Evolutionary conservation across 1,284 basidiomycete genomes (phyloP).

Genomic region (Ceratobasidium sp.): DNA sequence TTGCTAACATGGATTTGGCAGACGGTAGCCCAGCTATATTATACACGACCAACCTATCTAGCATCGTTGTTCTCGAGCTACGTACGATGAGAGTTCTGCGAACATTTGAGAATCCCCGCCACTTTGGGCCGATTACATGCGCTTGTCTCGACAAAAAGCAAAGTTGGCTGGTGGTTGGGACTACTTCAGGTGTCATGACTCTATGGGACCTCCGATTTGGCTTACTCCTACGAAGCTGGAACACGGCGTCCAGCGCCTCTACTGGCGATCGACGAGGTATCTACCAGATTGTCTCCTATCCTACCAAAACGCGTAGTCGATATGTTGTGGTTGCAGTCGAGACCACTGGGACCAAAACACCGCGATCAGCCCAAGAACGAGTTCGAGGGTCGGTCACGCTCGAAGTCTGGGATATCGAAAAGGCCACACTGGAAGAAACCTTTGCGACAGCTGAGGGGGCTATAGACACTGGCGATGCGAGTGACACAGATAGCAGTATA

Average conservation of each 20-base stretch:
- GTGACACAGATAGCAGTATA: slow-evolving; percentile 21
- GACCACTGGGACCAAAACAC: slow-evolving; percentile 27
- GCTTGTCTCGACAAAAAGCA: slow-evolving; percentile 58
- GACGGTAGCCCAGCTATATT: slow-evolving; percentile 57
- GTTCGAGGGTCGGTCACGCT: slow-evolving; percentile 33
- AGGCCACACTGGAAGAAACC: slow-evolving; percentile 47
- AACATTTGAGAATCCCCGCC: slow-evolving; percentile 56
- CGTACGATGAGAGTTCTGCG: slow-evolving; percentile 61
- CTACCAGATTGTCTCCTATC: slow-evolving; percentile 44
- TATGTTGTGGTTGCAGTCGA: slow-evolving; percentile 60
- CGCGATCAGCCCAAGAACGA: slow-evolving; percentile 43
- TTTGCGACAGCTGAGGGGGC: slow-evolving; percentile 44
- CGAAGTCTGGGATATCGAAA: slow-evolving; percentile 53
- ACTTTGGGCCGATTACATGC: slow-evolving; percentile 60
- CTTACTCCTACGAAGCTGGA: slow-evolving; percentile 48
- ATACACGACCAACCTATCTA: slow-evolving; percentile 59
- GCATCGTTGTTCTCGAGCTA: slow-evolving; percentile 61
- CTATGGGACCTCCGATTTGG: slow-evolving; percentile 51
- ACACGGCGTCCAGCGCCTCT: slow-evolving; percentile 36
- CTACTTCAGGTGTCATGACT: slow-evolving; percentile 46
- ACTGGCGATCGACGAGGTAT: slow-evolving; percentile 38
- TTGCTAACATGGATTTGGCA: slow-evolving; percentile 1
- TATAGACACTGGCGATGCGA: background rate
- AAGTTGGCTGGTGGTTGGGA: slow-evolving; percentile 48
- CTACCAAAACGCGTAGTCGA: slow-evolving; percentile 45